Conservation (phyloP, 1,284 basidiomycete genomes). For the Neonothopanus nambi region DNA sequence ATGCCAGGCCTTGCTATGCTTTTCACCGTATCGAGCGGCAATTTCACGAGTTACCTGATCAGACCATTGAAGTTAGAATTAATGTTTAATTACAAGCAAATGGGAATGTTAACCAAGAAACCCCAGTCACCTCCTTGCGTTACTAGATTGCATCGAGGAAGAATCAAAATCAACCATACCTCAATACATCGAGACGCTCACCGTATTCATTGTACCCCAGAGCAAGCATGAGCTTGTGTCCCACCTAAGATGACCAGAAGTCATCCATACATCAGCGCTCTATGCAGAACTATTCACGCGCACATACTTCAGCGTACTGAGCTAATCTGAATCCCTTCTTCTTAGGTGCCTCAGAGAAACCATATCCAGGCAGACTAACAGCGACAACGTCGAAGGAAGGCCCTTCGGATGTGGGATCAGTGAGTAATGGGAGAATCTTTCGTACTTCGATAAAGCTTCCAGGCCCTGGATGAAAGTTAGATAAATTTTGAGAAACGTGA, state of each 20-base stretch:
- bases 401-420: slow-evolving; percentile 34
- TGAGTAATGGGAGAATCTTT: slow-evolving; percentile 54
- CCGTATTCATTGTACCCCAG: slow-evolving; percentile 51
- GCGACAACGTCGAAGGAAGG: slow-evolving; percentile 63
- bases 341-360: slow-evolving; percentile 48
- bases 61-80: neutral
- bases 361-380: slow-evolving; percentile 51
- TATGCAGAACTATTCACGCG: neutral
- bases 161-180: slow-evolving; percentile 27
- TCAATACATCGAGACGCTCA: slow-evolving; percentile 20
- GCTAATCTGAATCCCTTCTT: slow-evolving; percentile 16
- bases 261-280: neutral
- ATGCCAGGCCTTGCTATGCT: slow-evolving; percentile 34
- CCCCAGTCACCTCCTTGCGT: slow-evolving; percentile 56
- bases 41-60: slow-evolving; percentile 42
- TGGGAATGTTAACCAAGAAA: slow-evolving; percentile 34
- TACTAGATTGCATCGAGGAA: neutral
- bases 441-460: slow-evolving; percentile 56
- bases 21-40: slow-evolving; percentile 39
- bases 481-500: neutral
- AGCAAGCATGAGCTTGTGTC: slow-evolving; percentile 52
- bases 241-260: slow-evolving; percentile 29
- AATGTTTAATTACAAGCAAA: neutral
- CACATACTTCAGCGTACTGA: slow-evolving; percentile 42
- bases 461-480: slow-evolving; percentile 44